Percentiles rank a stretch among this genome's conserved stretches.
phyloP scores from a whole-genome alignment of 257 asterid species.

The Eustoma russellianum region DNA sequence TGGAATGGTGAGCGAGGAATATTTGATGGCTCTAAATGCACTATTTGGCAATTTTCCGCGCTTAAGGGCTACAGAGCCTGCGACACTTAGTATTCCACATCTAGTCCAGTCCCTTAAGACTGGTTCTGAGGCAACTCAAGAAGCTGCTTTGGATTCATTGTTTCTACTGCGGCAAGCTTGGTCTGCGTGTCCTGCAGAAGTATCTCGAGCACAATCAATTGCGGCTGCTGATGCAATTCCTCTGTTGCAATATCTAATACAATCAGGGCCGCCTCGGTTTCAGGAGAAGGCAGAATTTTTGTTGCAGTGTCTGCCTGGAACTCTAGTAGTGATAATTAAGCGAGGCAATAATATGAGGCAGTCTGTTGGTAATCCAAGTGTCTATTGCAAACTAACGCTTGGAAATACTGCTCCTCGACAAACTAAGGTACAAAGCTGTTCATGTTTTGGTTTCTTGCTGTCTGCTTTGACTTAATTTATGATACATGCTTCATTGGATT shows the following conservation, averaged over 20 bases:
- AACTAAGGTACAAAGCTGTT: slow-evolving; percentile 53
- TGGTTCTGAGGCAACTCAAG: slow-evolving; percentile 93
- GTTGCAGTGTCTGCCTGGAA: slow-evolving; percentile 91
- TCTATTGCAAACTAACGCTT: slow-evolving; percentile 88
- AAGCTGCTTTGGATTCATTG: slow-evolving; percentile 94
- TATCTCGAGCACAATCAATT: slow-evolving; percentile 91
- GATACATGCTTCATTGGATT: not conserved
- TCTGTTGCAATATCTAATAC: slow-evolving; percentile 81
- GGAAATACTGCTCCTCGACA: slow-evolving; percentile 82
- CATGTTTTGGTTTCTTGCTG: not conserved
- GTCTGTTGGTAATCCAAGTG: slow-evolving; percentile 94
- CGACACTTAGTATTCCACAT: slow-evolving; percentile 94
- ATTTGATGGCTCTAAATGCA: slow-evolving; percentile 84
- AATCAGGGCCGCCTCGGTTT: slow-evolving; percentile 93
- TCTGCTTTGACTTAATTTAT: no score
- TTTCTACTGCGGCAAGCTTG: slow-evolving; percentile 95
- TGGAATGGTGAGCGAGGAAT: slow-evolving; percentile 85
- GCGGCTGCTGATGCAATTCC: slow-evolving; percentile 98
- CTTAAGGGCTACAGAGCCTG: slow-evolving; percentile 92
- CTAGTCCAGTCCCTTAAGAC: slow-evolving; percentile 90
- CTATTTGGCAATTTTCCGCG: slow-evolving; percentile 94
- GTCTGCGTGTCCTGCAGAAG: slow-evolving; percentile 98
- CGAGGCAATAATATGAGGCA: slow-evolving; percentile 94
- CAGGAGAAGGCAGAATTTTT: slow-evolving; percentile 93
- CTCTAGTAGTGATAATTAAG: slow-evolving; percentile 80